phyloP scores from a whole-genome alignment of 2,329 filamentous ascomycete genomes.

The Colletotrichum gloeosporioides region DNA sequence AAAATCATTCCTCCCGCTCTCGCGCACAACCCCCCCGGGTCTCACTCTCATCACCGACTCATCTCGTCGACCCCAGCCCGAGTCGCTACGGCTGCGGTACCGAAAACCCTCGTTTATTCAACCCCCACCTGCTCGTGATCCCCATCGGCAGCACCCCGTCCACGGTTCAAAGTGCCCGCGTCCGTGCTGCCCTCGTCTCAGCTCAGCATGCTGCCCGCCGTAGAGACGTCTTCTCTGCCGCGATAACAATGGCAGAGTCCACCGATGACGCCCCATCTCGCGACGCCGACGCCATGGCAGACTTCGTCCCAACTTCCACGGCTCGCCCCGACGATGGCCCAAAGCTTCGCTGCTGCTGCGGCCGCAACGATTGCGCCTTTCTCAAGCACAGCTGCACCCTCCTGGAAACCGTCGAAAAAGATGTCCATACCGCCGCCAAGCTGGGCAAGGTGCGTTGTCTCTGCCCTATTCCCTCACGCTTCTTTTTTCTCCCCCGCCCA shows the following conservation, averaged over 20 bases:
- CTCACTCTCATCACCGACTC: neutral
- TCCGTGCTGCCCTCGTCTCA: neutral
- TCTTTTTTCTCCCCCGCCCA: neutral
- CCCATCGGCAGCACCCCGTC: neutral
- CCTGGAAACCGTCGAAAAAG: conserved; percentile 82
- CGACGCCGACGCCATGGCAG: conserved; percentile 18
- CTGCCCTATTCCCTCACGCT: conserved; percentile 1
- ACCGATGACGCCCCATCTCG: conserved; percentile 7
- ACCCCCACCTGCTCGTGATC: neutral
- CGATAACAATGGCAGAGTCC: conserved; percentile 19
- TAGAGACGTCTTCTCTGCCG: conserved; percentile 5
- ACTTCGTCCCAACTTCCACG: conserved; percentile 17
- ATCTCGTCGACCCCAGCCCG: neutral
- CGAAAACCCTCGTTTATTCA: neutral
- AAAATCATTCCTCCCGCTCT: neutral
- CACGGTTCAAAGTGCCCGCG: neutral
- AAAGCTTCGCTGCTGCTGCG: conserved; percentile 80
- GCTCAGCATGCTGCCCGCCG: conserved; percentile 16
- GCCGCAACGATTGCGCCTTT: conserved; percentile 77
- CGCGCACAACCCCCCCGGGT: neutral
- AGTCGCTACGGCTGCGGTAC: neutral
- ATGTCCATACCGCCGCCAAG: conserved; percentile 84
- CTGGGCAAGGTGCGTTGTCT: conserved; percentile 83
- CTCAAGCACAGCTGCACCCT: conserved; percentile 81
- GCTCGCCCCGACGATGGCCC: conserved; percentile 27